Evolutionary conservation across 2,329 filamentous ascomycete species (phyloP).

Genomic region (Xylaria sp.): DNA sequence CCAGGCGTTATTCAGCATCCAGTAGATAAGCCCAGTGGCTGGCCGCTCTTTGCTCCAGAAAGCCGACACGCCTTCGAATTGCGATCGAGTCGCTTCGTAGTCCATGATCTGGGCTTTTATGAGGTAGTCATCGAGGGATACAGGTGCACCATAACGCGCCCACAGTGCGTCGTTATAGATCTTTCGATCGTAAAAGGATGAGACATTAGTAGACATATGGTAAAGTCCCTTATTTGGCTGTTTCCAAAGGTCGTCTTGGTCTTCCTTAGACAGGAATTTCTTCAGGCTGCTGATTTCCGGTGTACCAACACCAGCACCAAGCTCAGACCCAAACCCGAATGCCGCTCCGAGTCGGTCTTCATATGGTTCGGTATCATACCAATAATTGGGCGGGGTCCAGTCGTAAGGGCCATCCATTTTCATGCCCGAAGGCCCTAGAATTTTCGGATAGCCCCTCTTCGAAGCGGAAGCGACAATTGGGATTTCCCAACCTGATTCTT

Average conservation of each 20-base stretch:
- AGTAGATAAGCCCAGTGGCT: slow-evolving; percentile 71
- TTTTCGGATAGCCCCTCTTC: slow-evolving; percentile 62
- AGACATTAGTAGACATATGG: slow-evolving; percentile 68
- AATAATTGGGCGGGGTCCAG: slow-evolving; percentile 73
- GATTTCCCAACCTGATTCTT: slow-evolving; percentile 62
- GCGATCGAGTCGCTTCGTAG: slow-evolving; percentile 69
- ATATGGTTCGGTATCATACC: slow-evolving; percentile 60
- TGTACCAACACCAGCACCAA: slow-evolving; percentile 70
- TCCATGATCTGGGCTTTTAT: slow-evolving; percentile 70
- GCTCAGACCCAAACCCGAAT: slow-evolving; percentile 72
- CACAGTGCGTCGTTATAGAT: slow-evolving; percentile 69
- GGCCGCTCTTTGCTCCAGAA: slow-evolving; percentile 61
- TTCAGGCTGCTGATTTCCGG: slow-evolving; percentile 65
- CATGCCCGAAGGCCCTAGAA: slow-evolving; percentile 67
- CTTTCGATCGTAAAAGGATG: slow-evolving; percentile 63
- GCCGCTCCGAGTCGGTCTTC: slow-evolving; percentile 62
- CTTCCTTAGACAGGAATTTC: slow-evolving; percentile 61
- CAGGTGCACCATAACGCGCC: slow-evolving; percentile 62
- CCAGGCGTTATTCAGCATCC: slow-evolving; percentile 75
- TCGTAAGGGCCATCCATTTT: slow-evolving; percentile 75
- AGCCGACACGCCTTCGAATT: slow-evolving; percentile 67
- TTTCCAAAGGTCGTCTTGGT: slow-evolving; percentile 67
- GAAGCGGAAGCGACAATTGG: slow-evolving; percentile 68
- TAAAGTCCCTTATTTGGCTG: slow-evolving; percentile 62
- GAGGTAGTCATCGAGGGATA: slow-evolving; percentile 66